Evolutionary conservation across 177 flowering plant genomes (phyloP), one percentile per base, ranked within the genome.

Genomic region (Vitis hybrid): DNA sequence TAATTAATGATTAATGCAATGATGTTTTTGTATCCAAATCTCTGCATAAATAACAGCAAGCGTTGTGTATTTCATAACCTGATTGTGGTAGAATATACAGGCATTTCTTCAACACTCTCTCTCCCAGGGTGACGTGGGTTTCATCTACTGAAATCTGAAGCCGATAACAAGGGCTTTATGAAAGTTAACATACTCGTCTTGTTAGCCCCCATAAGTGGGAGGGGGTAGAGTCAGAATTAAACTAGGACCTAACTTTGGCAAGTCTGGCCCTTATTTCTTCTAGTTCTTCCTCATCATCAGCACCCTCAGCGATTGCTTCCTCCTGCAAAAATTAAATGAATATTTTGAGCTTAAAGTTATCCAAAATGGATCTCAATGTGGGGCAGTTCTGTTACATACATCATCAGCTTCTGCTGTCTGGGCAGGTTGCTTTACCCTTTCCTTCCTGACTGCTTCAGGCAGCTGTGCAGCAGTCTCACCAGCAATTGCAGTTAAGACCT

Each of bases 391-490:
- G 30, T 63, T 3, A 27, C 72, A 63, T 84, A 90, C 96, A 89
- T 92, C 97, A 11, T 61, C 67, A 50, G 84, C 70, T 61, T 69
- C 70, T 10, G 72, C 79, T 12, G 61, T 70, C 73, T 83, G 82
- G 35, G 88, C 90, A 54, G 95, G 81, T 81, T 81, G 87, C 76
- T 90, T 93, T 51, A 72, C 48, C 78, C 71, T 92, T 75, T 87
- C 90, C 71, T 76, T 90, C 78, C 91, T 86, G 48, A 77, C 88
- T 20, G 99, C 91, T 74, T 81, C 89, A 2, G 97, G 98, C 73
- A 96, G 92, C 77, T 93, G 88, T 49, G 99, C 93, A 59, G 97
- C 91, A 73, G 97, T 92, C 81, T 96, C 98, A 62, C 97, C 97
- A 60, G 98, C 99, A 54, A 95, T 69, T 52, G 89, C 91, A 21